These are phyloP conservation scores for Bondarzewia mesenterica DNA, from an alignment of 1,284 basidiomycete genomes.

Conservation along the genomic window DNA sequence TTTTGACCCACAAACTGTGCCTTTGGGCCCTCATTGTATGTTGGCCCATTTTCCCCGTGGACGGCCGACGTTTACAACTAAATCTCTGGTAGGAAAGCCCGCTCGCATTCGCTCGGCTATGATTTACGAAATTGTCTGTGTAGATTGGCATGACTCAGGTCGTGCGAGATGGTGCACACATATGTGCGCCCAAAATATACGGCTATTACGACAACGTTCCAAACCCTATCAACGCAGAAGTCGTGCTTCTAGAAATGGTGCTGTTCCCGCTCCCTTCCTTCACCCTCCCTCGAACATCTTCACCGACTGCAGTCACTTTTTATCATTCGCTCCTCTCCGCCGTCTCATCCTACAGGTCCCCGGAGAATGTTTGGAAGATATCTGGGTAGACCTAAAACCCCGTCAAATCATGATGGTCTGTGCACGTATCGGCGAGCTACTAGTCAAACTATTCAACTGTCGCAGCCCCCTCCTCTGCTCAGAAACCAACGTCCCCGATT, in stretches of 20 bases:
- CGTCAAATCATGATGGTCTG: constrained; percentile 15
- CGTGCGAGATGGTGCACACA: constrained; percentile 11
- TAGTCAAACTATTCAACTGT: constrained; percentile 19
- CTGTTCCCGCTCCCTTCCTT: not conserved
- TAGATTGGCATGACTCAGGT: constrained; percentile 19
- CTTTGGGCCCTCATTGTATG: constrained; percentile 15
- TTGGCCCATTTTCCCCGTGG: constrained; percentile 18
- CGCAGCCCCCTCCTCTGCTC: constrained; percentile 15
- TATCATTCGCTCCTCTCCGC: not conserved
- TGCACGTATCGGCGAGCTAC: constrained; percentile 14
- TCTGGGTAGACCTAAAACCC: constrained; percentile 15
- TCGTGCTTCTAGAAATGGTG: constrained; percentile 18
- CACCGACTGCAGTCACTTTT: constrained; percentile 1
- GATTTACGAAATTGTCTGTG: not conserved
- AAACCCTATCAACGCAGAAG: constrained; percentile 17
- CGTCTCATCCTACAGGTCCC: constrained; percentile 10
- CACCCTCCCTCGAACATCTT: not conserved
- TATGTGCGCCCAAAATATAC: constrained; percentile 17
- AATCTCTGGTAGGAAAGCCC: constrained; percentile 14
- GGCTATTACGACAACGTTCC: constrained; percentile 17
- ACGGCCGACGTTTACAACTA: constrained; percentile 15
- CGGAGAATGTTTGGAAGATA: constrained; percentile 15
- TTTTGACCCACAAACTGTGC: constrained; percentile 16
- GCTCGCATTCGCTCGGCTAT: not conserved
- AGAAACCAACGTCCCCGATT: constrained; percentile 15